Evolutionary conservation across 2,329 filamentous ascomycete species (phyloP).

Genomic region (Rachicladosporium sp.): DNA sequence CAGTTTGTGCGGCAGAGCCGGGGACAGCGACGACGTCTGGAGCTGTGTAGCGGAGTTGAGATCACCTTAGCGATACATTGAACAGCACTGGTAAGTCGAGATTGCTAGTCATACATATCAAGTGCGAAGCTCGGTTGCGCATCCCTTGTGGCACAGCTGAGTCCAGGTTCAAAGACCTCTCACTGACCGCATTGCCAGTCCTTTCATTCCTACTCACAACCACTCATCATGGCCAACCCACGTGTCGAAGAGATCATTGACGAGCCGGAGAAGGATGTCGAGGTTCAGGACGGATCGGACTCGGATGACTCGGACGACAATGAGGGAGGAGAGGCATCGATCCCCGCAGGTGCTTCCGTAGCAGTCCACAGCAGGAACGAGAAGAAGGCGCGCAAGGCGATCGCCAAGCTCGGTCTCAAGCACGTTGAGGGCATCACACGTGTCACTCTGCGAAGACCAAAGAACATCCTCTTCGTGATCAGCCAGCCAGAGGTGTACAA

Average conservation of each 20-base stretch:
- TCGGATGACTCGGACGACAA: conserved; percentile 66
- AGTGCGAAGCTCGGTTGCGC: neutral
- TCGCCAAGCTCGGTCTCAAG: conserved; percentile 95
- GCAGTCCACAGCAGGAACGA: conserved; percentile 97
- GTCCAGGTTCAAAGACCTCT: neutral
- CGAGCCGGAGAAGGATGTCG: conserved; percentile 61
- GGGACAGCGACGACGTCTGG: too few relatives aligned
- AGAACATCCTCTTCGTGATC: conserved; percentile 99
- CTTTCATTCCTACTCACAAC: conserved; percentile 18
- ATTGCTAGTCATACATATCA: conserved; percentile 2
- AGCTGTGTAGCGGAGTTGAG: too few relatives aligned
- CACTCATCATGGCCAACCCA: conserved; percentile 78
- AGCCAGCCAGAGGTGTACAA: conserved; percentile 99
- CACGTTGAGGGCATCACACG: conserved; percentile 94
- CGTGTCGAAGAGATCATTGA: conserved; percentile 96
- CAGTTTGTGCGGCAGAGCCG: too few relatives aligned
- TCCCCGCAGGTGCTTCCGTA: conserved; percentile 75
- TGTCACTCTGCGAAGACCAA: conserved; percentile 93
- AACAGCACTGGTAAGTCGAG: too few relatives aligned
- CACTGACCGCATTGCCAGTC: neutral
- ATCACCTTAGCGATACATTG: too few relatives aligned
- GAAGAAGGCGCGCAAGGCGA: conserved; percentile 99
- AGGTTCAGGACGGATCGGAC: conserved; percentile 60
- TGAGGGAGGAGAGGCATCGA: conserved; percentile 52
- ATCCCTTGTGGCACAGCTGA: neutral